These are phyloP conservation scores for Apostasia ramifera DNA, from an alignment of 106 monocot genomes.

Conservation along the genomic window DNA sequence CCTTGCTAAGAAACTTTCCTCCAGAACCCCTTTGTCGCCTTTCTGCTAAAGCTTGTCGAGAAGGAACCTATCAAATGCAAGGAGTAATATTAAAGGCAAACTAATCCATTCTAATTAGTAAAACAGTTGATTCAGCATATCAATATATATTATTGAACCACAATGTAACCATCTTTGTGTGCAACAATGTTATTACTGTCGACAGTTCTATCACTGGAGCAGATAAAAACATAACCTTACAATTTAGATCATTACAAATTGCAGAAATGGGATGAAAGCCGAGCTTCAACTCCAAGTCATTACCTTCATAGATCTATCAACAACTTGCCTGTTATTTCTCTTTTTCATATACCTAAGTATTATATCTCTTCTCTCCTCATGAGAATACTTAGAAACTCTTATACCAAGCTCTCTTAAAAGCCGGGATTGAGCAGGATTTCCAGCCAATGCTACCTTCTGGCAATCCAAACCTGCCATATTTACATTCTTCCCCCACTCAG, in stretches of 20 bases:
- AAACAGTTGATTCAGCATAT: not conserved
- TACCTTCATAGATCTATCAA: constrained; percentile 55
- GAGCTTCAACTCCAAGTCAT: not conserved
- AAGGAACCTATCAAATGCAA: constrained; percentile 39
- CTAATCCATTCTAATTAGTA: not conserved
- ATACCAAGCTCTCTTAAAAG: constrained; percentile 69
- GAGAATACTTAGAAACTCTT: constrained; percentile 48
- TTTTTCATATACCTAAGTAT: constrained; percentile 66
- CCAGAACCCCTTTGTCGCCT: constrained; percentile 56
- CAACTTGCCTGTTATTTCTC: constrained; percentile 52
- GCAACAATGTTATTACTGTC: not conserved
- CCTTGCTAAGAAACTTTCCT: constrained; percentile 71
- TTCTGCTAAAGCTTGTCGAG: constrained; percentile 68
- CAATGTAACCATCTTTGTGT: not conserved
- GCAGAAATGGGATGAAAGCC: no score
- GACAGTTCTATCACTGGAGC: no score
- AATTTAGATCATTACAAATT: no score
- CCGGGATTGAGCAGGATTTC: constrained; percentile 36
- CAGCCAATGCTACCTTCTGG: constrained; percentile 19
- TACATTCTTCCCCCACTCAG: constrained; percentile 1
- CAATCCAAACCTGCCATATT: not conserved
- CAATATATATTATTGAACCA: not conserved
- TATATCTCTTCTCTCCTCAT: constrained; percentile 74
- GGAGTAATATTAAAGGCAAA: not conserved
- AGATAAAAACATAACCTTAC: no score